Evolutionary conservation across 441 rosid genomes (phyloP).

Genomic region (Manihot esculenta): DNA sequence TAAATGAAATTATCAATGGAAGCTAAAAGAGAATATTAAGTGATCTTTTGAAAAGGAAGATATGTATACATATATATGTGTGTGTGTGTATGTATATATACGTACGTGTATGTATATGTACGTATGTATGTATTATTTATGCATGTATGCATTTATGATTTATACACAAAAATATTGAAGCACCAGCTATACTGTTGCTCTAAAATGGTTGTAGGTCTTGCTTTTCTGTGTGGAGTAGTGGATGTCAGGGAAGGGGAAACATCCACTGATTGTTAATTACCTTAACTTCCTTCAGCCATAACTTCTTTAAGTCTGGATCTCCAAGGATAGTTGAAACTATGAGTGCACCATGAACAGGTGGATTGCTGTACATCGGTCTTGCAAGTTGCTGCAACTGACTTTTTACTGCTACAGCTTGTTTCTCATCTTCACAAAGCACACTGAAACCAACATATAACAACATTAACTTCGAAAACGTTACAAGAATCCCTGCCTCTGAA

Average conservation of each 20-base stretch:
- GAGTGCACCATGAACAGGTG: conserved; percentile 89
- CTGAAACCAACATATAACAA: conserved; percentile 40
- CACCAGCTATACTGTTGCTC: background rate
- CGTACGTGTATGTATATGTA: background rate
- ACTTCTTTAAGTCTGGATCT: conserved; percentile 68
- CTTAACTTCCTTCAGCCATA: conserved; percentile 95
- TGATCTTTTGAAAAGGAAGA: background rate
- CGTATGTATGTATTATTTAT: no score
- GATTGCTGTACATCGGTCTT: conserved; percentile 98
- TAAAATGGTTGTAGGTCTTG: background rate
- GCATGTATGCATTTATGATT: no score
- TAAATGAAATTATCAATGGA: background rate
- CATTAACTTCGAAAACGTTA: conserved; percentile 10
- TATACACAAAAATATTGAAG: background rate
- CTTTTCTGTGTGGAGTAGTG: no score
- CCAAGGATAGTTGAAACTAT: conserved; percentile 79
- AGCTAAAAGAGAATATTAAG: background rate
- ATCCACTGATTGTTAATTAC: conserved; percentile 35
- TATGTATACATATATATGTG: background rate
- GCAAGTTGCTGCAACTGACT: conserved; percentile 97
- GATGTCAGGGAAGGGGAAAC: background rate
- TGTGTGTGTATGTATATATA: no score
- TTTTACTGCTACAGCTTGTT: conserved; percentile 78
- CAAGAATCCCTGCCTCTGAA: background rate
- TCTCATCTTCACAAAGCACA: conserved; percentile 79